Evolutionary conservation across 2,329 filamentous ascomycete species (phyloP), one percentile per base, ranked within the genome.

Genomic region (Chaetomiaceae sp.): DNA sequence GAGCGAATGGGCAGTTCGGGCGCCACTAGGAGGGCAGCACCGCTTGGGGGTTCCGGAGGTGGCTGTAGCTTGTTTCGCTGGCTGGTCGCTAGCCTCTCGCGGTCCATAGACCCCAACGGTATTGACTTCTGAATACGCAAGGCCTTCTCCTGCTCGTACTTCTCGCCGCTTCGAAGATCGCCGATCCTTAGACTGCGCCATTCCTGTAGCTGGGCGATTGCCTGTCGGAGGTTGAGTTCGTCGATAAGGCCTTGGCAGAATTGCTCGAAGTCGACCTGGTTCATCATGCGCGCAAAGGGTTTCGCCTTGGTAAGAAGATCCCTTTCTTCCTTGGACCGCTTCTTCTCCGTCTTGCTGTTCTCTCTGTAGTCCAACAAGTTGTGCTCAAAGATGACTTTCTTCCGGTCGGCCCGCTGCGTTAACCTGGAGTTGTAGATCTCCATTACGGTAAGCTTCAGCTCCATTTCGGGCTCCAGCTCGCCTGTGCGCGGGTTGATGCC

Each of bases 221-320:
- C 94, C 65, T 95, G 85, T 2, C 94, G 84, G 16, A 99, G 75
- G 61, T 96, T 95, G 58, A 94, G 82, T 70, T 99, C 94, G 63
- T 95, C 91, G 42, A 95, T 81, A 0, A 99, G 74, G 1, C 90
- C 91, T 56, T 90, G 85, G 61, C 86, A 88, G 61, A 97, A 85
- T 10, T 85, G 82, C 58, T 95, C 87, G 64, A 95, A 97, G 68
- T 99, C 94, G 42, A 86, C 79, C 62, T 87, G 86, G 64, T 92
- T 95, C 92, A 97, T 96, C 82, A 97, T 95, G 37, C 92, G 83
- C 2, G 90, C 92, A 64, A 96, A 96, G 0, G 94, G 94, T 64
- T 99, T 99, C 5, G 90, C 87, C 67, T 95, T 96, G 71, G 92
- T 92, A 14, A 96, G 71, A 13, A 97, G 72, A 48, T 97, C 94